These are phyloP conservation scores for Colletotrichum sp. DNA, from an alignment of 2,329 filamentous ascomycete genomes.

Conservation along the genomic window DNA sequence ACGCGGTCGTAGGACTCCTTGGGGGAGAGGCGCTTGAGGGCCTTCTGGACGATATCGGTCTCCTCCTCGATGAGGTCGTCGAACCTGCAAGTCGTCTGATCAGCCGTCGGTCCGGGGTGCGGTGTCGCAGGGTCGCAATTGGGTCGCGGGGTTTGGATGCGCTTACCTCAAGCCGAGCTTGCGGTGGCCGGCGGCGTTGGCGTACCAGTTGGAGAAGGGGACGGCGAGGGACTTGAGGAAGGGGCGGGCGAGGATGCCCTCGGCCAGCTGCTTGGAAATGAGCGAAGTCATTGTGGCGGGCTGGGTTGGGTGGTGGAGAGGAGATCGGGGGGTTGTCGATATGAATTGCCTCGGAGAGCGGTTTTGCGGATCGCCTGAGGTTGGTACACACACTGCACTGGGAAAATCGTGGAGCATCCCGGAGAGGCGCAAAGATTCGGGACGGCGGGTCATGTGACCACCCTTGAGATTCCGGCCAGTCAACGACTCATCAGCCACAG, in stretches of 20 bases:
- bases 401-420: slow-evolving; percentile 21
- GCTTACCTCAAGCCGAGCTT: slow-evolving; percentile 87
- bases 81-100: slow-evolving; percentile 61
- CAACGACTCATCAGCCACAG: not conserved
- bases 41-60: slow-evolving; percentile 82
- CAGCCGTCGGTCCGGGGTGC: not conserved
- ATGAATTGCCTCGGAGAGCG: slow-evolving; percentile 20
- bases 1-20: slow-evolving; percentile 96
- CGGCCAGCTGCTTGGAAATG: slow-evolving; percentile 21
- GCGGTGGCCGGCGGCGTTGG: slow-evolving; percentile 88
- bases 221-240: slow-evolving; percentile 82
- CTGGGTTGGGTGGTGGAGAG: slow-evolving; percentile 22
- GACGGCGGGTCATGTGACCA: slow-evolving; percentile 16
- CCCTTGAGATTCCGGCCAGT: slow-evolving; percentile 5
- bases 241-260: slow-evolving; percentile 73
- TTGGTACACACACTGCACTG: slow-evolving; percentile 5
- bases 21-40: slow-evolving; percentile 86
- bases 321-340: slow-evolving; percentile 10
- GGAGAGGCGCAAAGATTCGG: slow-evolving; percentile 21
- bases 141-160: not conserved
- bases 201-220: slow-evolving; percentile 89
- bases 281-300: slow-evolving; percentile 68
- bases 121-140: not conserved
- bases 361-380: slow-evolving; percentile 19
- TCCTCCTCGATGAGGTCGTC: slow-evolving; percentile 97